Conservation (phyloP, 306 rosid species). For the Begonia masoniana region DNA sequence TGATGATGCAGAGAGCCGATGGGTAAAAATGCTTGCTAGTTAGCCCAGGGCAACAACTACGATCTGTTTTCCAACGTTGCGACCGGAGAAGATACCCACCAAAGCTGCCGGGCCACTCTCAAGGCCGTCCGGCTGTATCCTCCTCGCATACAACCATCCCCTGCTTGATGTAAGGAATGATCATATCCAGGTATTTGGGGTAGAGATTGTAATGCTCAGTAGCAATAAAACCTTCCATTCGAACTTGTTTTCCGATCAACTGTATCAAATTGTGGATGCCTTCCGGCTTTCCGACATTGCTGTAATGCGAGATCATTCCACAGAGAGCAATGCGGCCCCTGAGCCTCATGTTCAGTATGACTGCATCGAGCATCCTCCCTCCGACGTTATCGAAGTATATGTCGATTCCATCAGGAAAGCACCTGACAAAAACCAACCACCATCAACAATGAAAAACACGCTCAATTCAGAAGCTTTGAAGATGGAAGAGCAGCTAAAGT, state of each 20-base stretch:
- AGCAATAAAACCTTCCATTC: constrained; percentile 41
- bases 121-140: constrained; percentile 27
- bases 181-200: constrained; percentile 39
- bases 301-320: constrained; percentile 53
- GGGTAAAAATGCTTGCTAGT: no score
- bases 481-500: background rate
- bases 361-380: constrained; percentile 50
- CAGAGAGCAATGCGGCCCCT: constrained; percentile 33
- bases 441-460: background rate
- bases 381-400: constrained; percentile 68
- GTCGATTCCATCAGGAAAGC: constrained; percentile 48
- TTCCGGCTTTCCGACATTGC: constrained; percentile 29
- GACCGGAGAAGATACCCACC: constrained; percentile 22
- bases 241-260: constrained; percentile 21
- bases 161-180: constrained; percentile 39
- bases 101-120: constrained; percentile 25
- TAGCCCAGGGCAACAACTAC: constrained; percentile 12
- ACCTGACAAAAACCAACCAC: constrained; percentile 12
- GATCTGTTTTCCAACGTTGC: constrained; percentile 30
- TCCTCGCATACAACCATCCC: constrained; percentile 27
- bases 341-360: constrained; percentile 34
- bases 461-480: background rate
- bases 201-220: constrained; percentile 29
- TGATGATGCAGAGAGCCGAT: no score
- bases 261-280: constrained; percentile 31